Base-by-base conservation (phyloP, 1,284 basidiomycete species). In the Ceratobasidium sp. region DNA sequence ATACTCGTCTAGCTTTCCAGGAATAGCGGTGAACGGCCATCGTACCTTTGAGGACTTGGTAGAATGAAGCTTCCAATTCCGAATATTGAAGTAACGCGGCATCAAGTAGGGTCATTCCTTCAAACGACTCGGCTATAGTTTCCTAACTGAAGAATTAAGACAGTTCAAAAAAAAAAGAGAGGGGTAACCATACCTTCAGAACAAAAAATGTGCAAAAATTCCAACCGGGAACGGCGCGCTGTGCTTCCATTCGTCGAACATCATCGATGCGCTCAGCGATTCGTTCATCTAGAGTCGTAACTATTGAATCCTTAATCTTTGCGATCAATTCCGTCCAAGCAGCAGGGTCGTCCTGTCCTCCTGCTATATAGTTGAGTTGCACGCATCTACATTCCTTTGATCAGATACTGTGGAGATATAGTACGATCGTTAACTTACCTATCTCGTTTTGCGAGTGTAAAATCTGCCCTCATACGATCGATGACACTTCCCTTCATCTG, bases 191-290 rank as follows among this genome's bases (percentile, higher is more conserved):
- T 34, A 93, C 95, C 86, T 98, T 98, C 31, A 96, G 81, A 40
- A 95, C 87, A 78, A 98, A 97, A 82, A 96, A 98, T 0, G 91
- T 94, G 77, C 94, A 95, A 76, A 96, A 98, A 77, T 97, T 96
- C 96, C 96, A 98, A 1, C 94, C 95, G 0, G 93, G 91, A 85
- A 94, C 91, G 72, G 89, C 84, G 69, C 91, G 84, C 77, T 96
- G 93, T 54, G 87, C 84, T 77, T 98, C 95, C 0, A 92, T 93
- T 27, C 91, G 85, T 75, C 85, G 89, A 1, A 97, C 89, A 71
- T 96, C 94, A 56, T 97, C 95, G 76, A 95, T 92, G 17, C 92
- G 85, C 73, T 89, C 87, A 5, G 84, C 80, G 45, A 98, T 84
- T 5, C 91, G 87, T 8, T 82, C 80, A 75, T 98, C 93, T 72